Percentiles rank a stretch among this genome's conserved stretches.
These are phyloP conservation scores for Bondarzewia mesenterica DNA, from an alignment of 1,284 basidiomycete genomes.

Conservation along the genomic window DNA sequence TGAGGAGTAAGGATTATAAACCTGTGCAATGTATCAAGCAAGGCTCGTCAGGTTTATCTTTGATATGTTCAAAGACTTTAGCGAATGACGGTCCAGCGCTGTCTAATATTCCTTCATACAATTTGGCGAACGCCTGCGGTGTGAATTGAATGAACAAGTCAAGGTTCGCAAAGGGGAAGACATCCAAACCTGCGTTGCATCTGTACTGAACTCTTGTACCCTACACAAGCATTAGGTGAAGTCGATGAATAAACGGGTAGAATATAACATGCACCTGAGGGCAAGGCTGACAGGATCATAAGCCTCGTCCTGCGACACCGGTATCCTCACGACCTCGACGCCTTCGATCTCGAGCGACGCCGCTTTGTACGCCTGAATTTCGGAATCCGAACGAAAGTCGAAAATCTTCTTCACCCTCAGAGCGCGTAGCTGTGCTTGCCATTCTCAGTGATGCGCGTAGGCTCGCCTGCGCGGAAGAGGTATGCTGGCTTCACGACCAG, in stretches of 20 bases:
- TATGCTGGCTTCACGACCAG: constrained; percentile 21
- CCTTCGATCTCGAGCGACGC: constrained; percentile 22
- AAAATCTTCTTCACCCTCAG: constrained; percentile 31
- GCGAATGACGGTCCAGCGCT: constrained; percentile 24
- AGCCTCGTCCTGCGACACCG: constrained; percentile 20
- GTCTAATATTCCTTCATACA: constrained; percentile 28
- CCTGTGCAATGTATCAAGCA: constrained; percentile 38
- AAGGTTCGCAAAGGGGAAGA: background rate
- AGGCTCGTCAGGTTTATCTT: constrained; percentile 29
- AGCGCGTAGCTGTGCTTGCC: constrained; percentile 28
- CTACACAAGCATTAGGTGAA: background rate
- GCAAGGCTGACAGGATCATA: constrained; percentile 25
- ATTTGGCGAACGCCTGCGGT: constrained; percentile 25
- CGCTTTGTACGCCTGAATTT: constrained; percentile 27
- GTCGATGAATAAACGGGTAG: too few species aligned
- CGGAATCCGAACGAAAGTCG: constrained; percentile 31
- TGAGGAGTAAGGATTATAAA: constrained; percentile 10
- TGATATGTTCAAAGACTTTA: constrained; percentile 28
- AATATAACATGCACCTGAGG: constrained; percentile 12
- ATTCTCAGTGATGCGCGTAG: constrained; percentile 25
- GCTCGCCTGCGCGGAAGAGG: constrained; percentile 34
- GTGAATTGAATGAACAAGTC: background rate
- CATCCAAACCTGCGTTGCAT: constrained; percentile 1
- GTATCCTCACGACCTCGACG: constrained; percentile 23
- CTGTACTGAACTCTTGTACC: background rate